A percentile compares a stretch with the other conserved stretches of the same genome.
These are phyloP conservation scores for Ganoderma boninense DNA, from an alignment of 1,284 basidiomycete species.

Conservation along the genomic window DNA sequence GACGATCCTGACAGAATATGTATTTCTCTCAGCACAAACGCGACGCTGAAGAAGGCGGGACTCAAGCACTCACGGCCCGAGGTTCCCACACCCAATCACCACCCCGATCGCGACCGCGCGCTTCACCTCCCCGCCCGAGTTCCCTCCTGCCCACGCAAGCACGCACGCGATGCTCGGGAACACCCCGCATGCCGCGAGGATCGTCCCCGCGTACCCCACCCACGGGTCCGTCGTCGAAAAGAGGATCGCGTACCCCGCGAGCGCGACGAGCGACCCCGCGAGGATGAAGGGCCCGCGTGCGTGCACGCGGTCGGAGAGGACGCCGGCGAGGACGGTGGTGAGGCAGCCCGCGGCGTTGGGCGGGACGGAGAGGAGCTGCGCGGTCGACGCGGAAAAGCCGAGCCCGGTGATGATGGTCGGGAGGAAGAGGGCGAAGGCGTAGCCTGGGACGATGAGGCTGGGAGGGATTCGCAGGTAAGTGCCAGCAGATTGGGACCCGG, in stretches of 20 bases:
- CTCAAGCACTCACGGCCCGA: slow-evolving; percentile 53
- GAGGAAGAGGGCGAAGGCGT: slow-evolving; percentile 32
- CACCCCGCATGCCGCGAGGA: slow-evolving; percentile 65
- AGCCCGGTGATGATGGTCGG: slow-evolving; percentile 43
- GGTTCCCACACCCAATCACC: slow-evolving; percentile 72
- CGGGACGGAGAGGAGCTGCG: slow-evolving; percentile 38
- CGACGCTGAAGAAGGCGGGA: background rate
- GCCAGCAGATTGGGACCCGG: background rate
- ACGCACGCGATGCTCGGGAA: slow-evolving; percentile 69
- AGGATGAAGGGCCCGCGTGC: slow-evolving; percentile 65
- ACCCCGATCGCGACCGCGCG: slow-evolving; percentile 37
- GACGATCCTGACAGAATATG: slow-evolving; percentile 15
- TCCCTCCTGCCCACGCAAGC: slow-evolving; percentile 71
- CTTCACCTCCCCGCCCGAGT: slow-evolving; percentile 48
- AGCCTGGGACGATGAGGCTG: slow-evolving; percentile 27
- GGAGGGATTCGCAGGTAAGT: slow-evolving; percentile 30
- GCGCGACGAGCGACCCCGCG: slow-evolving; percentile 55
- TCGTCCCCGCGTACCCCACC: slow-evolving; percentile 67
- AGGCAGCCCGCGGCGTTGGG: slow-evolving; percentile 30
- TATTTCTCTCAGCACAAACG: background rate
- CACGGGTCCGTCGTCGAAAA: slow-evolving; percentile 57
- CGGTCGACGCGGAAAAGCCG: slow-evolving; percentile 37
- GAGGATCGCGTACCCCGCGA: slow-evolving; percentile 70
- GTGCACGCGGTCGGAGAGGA: slow-evolving; percentile 20
- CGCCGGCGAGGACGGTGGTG: slow-evolving; percentile 20